These are phyloP conservation scores for Pulveroboletus sp. DNA, from an alignment of 768 basidiomycete genomes.

Conservation along the genomic window DNA sequence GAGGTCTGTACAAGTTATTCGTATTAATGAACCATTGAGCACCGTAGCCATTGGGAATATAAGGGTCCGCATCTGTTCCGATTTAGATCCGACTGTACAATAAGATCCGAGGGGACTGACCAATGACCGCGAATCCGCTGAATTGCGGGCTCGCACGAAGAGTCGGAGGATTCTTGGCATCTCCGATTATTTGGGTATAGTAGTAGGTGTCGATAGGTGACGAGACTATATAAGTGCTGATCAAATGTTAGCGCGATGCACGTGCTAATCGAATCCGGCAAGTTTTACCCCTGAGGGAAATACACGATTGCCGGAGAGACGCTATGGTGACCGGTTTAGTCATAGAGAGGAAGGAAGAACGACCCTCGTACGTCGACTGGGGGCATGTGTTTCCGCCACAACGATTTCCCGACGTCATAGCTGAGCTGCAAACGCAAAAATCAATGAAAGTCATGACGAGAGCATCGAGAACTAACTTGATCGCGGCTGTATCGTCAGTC, in stretches of 20 bases:
- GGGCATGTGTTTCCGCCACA: constrained; percentile 48
- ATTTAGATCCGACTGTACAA: background rate
- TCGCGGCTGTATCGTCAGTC: constrained; percentile 71
- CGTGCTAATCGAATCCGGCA: background rate
- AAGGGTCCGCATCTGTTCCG: constrained; percentile 63
- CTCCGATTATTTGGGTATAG: constrained; percentile 74
- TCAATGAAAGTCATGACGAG: background rate
- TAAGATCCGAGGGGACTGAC: constrained; percentile 30
- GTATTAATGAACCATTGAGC: constrained; percentile 23
- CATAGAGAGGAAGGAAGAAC: background rate
- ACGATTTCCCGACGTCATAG: constrained; percentile 57
- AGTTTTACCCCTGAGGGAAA: constrained; percentile 61
- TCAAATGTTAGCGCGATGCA: background rate
- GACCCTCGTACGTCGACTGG: constrained; percentile 45
- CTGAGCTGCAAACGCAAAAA: constrained; percentile 37
- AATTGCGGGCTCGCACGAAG: constrained; percentile 59
- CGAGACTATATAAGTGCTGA: constrained; percentile 63
- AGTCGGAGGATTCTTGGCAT: constrained; percentile 62
- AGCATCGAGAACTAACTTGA: constrained; percentile 43
- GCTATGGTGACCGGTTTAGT: constrained; percentile 1
- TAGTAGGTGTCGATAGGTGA: constrained; percentile 65
- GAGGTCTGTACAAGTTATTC: constrained; percentile 20
- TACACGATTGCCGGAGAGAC: constrained; percentile 64
- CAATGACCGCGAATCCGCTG: constrained; percentile 69
- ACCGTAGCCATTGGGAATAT: constrained; percentile 49